Evolutionary conservation across 1,284 basidiomycete species (phyloP).

Genomic region (Ustanciosporium gigantosporum): DNA sequence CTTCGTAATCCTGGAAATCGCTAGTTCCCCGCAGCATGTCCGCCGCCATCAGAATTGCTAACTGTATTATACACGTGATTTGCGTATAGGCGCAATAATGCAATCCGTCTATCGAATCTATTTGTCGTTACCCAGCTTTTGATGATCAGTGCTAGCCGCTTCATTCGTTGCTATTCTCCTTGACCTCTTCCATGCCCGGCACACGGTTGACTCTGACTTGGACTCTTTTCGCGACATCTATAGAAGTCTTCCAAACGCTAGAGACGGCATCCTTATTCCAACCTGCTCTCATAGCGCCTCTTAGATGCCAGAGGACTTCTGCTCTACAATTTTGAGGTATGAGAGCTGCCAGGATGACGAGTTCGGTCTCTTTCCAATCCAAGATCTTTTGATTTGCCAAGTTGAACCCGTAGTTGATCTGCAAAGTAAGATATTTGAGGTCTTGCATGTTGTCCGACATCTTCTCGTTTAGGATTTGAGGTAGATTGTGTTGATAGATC

Average conservation of each 20-base stretch:
- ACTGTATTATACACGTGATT: too few species aligned
- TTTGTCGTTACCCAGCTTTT: too few species aligned
- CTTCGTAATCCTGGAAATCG: too few species aligned
- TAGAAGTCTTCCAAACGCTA: constrained; percentile 1
- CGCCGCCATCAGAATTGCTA: too few species aligned
- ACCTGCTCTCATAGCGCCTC: constrained; percentile 17
- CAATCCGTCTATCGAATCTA: too few species aligned
- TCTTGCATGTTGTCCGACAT: constrained; percentile 24
- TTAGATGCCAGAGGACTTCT: constrained; percentile 31
- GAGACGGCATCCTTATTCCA: constrained; percentile 16
- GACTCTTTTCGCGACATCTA: constrained; percentile 5
- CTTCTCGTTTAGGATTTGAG: constrained; percentile 5
- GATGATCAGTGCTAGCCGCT: too few species aligned
- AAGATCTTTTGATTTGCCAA: constrained; percentile 8
- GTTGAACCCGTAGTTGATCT: constrained; percentile 39
- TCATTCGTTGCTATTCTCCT: constrained; percentile 15
- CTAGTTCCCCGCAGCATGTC: too few species aligned
- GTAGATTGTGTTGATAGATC: constrained; percentile 30
- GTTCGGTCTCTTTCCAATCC: constrained; percentile 12
- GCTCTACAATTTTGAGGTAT: constrained; percentile 9
- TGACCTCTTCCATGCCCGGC: constrained; percentile 8
- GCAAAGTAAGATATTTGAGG: constrained; percentile 20
- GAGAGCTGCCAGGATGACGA: constrained; percentile 17
- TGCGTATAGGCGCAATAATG: too few species aligned
- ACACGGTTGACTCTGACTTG: constrained; percentile 8